These are phyloP conservation scores for Porphyridium purpureum DNA, from an alignment of 23 red algal genomes.

Conservation along the genomic window DNA sequence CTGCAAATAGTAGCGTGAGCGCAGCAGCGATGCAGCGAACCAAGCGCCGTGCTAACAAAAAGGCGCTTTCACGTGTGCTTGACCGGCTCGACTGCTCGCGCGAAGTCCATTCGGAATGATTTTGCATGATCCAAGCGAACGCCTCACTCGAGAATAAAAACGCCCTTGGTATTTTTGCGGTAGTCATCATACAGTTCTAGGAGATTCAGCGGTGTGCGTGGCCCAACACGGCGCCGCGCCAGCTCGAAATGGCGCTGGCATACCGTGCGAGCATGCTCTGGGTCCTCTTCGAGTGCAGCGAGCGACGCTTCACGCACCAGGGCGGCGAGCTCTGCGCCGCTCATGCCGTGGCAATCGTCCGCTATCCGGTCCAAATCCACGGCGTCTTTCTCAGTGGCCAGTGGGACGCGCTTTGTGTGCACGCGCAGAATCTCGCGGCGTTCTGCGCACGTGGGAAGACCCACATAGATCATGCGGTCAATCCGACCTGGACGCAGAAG, in stretches of 20 bases:
- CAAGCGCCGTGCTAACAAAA: too few relatives aligned
- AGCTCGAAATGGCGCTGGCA: constrained; percentile 14
- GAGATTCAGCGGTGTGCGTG: constrained; percentile 18
- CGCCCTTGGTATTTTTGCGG: constrained; percentile 1
- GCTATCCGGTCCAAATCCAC: constrained; percentile 16
- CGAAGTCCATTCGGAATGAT: too few relatives aligned
- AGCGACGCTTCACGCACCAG: constrained; percentile 73
- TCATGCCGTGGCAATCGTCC: constrained; percentile 19
- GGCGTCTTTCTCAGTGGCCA: constrained; percentile 9
- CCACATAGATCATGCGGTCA: constrained; percentile 69
- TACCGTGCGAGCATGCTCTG: constrained; percentile 16
- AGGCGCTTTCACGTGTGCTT: too few relatives aligned
- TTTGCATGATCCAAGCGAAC: too few relatives aligned
- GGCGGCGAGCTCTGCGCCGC: constrained; percentile 79
- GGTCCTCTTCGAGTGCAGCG: constrained; percentile 52
- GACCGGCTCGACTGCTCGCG: too few relatives aligned
- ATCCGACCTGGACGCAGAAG: constrained; percentile 81
- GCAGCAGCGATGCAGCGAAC: too few relatives aligned
- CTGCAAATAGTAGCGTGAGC: too few relatives aligned
- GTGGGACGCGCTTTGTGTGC: constrained; percentile 40
- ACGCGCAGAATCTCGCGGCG: constrained; percentile 47
- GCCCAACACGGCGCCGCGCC: constrained; percentile 17
- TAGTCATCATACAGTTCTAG: constrained; percentile 39
- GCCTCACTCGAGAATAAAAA: neutral
- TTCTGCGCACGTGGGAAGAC: constrained; percentile 37